Percentiles rank a stretch among this genome's conserved stretches.
These are phyloP conservation scores for Lolium multiflorum DNA, from an alignment of 176 grass and related monocot genomes.

Conservation along the genomic window DNA sequence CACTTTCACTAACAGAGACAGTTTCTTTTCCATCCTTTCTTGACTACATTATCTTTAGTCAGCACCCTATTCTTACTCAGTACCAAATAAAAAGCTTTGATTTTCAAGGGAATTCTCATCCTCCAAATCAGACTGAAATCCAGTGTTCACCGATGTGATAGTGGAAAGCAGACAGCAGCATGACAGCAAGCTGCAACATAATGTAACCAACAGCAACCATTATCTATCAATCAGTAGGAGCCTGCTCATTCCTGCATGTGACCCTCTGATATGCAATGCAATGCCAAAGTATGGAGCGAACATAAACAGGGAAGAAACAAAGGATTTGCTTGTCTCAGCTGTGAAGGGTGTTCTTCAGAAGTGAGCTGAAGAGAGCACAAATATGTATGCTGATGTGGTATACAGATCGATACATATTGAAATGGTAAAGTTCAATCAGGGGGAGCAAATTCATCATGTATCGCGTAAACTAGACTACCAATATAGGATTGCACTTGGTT, in stretches of 20 bases:
- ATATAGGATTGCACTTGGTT: not conserved
- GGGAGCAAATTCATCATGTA: not conserved
- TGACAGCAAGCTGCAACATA: not conserved
- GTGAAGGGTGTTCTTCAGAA: not conserved
- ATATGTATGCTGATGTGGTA: not conserved
- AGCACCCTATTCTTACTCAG: no score
- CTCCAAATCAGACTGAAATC: no score
- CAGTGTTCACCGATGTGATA: not conserved
- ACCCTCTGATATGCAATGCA: not conserved
- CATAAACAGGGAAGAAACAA: not conserved
- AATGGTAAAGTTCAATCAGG: not conserved
- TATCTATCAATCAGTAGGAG: not conserved
- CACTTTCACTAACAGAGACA: no score
- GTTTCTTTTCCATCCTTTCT: no score
- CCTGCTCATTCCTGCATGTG: constrained; percentile 6
- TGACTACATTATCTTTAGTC: no score
- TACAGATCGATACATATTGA: not conserved
- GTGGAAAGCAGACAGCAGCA: not conserved
- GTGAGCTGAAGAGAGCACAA: not conserved
- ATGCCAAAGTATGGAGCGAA: not conserved
- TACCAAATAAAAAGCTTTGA: no score
- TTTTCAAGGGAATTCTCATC: no score
- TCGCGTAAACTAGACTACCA: not conserved
- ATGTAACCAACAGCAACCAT: constrained; percentile 1
- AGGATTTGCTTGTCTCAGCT: not conserved